Conservation (phyloP, 768 basidiomycete species). For the Coprinopsis strossmayeri region DNA sequence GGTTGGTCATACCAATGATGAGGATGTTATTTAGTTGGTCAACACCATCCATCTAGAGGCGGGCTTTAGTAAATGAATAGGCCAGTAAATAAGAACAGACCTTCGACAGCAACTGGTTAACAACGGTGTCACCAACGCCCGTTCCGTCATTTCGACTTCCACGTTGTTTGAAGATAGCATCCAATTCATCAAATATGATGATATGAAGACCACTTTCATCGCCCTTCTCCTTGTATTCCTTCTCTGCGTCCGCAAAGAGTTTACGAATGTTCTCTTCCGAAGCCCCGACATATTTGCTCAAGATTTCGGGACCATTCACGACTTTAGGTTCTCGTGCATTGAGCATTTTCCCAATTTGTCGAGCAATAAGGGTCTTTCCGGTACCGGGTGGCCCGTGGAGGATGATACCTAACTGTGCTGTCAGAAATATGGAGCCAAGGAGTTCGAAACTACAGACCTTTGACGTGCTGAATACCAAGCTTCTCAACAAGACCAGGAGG, state of each 20-base stretch:
- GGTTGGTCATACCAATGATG: constrained; percentile 99
- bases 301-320: constrained; percentile 95
- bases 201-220: constrained; percentile 97
- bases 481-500: constrained; percentile 95
- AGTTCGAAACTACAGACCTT: constrained; percentile 46
- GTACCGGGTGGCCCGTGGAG: constrained; percentile 97
- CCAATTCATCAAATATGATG: constrained; percentile 98
- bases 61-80: neutral
- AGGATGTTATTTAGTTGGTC: constrained; percentile 98
- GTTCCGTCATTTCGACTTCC: constrained; percentile 88
- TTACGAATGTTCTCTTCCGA: constrained; percentile 98
- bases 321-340: constrained; percentile 97
- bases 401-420: constrained; percentile 61
- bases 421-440: neutral
- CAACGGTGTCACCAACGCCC: constrained; percentile 97
- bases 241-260: constrained; percentile 96
- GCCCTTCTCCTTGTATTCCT: constrained; percentile 97
- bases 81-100: constrained; percentile 29
- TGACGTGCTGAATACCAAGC: constrained; percentile 96
- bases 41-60: constrained; percentile 91
- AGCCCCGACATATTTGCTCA: constrained; percentile 96
- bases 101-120: constrained; percentile 97
- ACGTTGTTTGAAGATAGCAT: constrained; percentile 98
- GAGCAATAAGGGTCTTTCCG: constrained; percentile 95
- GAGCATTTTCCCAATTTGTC: constrained; percentile 99